phyloP scores from a whole-genome alignment of 1,139 yeast genomes.

The Magnusiomyces suaveolens region DNA sequence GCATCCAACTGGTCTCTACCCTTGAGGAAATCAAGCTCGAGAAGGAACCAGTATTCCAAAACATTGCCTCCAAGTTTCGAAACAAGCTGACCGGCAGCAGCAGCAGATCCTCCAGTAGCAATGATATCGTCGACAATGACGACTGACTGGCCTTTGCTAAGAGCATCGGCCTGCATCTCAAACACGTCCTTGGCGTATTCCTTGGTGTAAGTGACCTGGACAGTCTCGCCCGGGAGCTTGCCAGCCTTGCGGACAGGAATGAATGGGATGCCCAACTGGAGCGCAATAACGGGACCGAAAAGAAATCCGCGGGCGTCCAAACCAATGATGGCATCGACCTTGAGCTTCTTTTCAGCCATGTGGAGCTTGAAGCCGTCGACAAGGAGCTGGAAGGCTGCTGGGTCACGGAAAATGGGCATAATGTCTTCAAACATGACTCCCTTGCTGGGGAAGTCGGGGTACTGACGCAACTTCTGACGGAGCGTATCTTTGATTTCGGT shows the following conservation, averaged over 20 bases:
- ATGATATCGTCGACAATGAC: slow-evolving; percentile 89
- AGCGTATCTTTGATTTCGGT: slow-evolving; percentile 19
- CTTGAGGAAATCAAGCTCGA: slow-evolving; percentile 90
- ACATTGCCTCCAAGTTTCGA: slow-evolving; percentile 56
- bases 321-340: slow-evolving; percentile 85
- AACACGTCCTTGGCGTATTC: slow-evolving; percentile 86
- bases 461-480: slow-evolving; percentile 41
- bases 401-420: slow-evolving; percentile 81
- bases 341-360: slow-evolving; percentile 44
- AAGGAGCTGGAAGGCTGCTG: slow-evolving; percentile 68
- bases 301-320: slow-evolving; percentile 94
- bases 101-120: slow-evolving; percentile 96
- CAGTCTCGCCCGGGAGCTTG: slow-evolving; percentile 81
- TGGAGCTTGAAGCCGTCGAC: slow-evolving; percentile 73
- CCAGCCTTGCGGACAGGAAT: slow-evolving; percentile 94
- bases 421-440: slow-evolving; percentile 96
- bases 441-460: slow-evolving; percentile 85
- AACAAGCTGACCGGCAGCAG: slow-evolving; percentile 84
- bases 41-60: slow-evolving; percentile 71
- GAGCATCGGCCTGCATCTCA: slow-evolving; percentile 77
- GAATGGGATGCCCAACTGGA: slow-evolving; percentile 80
- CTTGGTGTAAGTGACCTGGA: slow-evolving; percentile 66
- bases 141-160: slow-evolving; percentile 67
- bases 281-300: slow-evolving; percentile 90
- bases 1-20: slow-evolving; percentile 84